Base-by-base conservation (phyloP, 208 protist species). In the Wallacemonas collosoma region DNA sequence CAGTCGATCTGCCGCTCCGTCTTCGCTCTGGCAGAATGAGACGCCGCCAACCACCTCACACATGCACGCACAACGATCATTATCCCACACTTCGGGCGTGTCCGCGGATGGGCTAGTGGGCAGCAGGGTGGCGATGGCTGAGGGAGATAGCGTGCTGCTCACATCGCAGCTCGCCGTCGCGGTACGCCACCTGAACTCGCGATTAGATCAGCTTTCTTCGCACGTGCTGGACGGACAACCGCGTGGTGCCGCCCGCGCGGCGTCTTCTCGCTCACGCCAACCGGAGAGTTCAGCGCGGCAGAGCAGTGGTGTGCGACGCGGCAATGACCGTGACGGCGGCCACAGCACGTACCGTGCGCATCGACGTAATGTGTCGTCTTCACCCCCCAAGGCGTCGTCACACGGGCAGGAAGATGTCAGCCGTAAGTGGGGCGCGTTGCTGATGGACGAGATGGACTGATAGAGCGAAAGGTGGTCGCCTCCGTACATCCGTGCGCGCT, bases 341-440 rank as follows among this genome's bases (percentile, higher is more conserved):
- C 60, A 65, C 43, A 17, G 60, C 8, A 65, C 41, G 41, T 65
- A 65, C 40, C 60, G 60, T 36, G 60, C 60, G 43, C 60, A 65
- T 38, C 38, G 43, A 17, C 60, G 60, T 38, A 0, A 38, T 9
- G 17, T 26, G 41, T 53, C 60, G 41, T 51, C 60, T 3, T 65
- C 60, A 11, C 60, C 60, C n/a, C 38, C 1, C 56, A 15, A 3
- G 9, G 5, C 8, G 15, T 9, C 51, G 15, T 7, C 51, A 36
- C 43, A 0, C n/a, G 38, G 12, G 12, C 38, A 8, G 5, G 60
- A 51, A 12, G 60, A 65, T 26, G 43, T 65, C 14, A 45, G 60
- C 1, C 60, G 17, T 1, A 65, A 65, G 43, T 65, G 60, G 60
- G 50, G 1, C 26, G 12, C 60, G 7, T 26, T 65, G 41, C n/a